Percentiles rank a stretch among this genome's conserved stretches.
phyloP scores from a whole-genome alignment of 225 moss, liverwort and hornwort genomes.

The Climacium dendroides region DNA sequence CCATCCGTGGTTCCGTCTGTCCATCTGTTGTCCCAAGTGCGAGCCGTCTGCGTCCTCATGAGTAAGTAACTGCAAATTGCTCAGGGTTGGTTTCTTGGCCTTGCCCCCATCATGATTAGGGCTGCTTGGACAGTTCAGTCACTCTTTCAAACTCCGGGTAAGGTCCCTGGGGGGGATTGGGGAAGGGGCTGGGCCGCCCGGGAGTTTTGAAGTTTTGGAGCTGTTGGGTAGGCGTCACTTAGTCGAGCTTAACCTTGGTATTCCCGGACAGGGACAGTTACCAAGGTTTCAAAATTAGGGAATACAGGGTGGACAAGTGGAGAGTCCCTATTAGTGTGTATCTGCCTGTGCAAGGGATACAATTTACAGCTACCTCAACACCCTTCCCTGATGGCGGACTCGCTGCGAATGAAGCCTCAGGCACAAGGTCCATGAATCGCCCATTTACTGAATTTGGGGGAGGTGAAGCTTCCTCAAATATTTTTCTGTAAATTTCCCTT shows the following conservation, averaged over 20 bases:
- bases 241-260: background rate
- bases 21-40: too few species aligned
- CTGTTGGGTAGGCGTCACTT: background rate
- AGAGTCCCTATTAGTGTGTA: background rate
- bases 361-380: background rate
- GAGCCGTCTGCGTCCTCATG: background rate
- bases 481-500: too few species aligned
- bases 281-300: background rate
- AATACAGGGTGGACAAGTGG: background rate
- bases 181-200: too few species aligned
- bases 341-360: background rate
- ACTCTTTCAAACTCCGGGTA: too few species aligned
- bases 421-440: too few species aligned
- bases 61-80: background rate
- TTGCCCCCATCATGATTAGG: background rate
- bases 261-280: background rate
- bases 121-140: background rate
- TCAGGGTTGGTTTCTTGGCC: background rate
- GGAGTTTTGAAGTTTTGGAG: background rate
- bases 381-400: background rate
- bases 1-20: too few species aligned
- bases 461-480: too few species aligned
- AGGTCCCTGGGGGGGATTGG: too few species aligned
- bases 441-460: too few species aligned
- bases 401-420: background rate